phyloP scores from a whole-genome alignment of 2,329 filamentous ascomycete genomes.

The Laburnicola sp. region DNA sequence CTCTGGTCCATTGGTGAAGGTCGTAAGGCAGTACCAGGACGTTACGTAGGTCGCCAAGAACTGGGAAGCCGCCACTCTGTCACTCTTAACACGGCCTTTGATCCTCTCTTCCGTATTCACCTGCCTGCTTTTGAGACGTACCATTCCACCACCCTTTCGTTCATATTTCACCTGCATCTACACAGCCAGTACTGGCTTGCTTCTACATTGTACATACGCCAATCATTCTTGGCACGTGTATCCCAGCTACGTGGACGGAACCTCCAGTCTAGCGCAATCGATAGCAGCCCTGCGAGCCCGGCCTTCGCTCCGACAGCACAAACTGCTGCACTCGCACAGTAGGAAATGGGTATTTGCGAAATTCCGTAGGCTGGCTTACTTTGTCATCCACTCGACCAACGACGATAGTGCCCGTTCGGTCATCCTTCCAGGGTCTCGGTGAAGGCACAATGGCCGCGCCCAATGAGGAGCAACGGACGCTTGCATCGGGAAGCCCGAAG shows the following conservation, averaged over 20 bases:
- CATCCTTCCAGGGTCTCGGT: neutral
- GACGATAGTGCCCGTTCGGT: neutral
- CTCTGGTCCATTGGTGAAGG: slow-evolving; percentile 1
- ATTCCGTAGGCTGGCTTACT: neutral
- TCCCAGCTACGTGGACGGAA: slow-evolving; percentile 5
- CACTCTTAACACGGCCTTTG: neutral
- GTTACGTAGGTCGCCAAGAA: slow-evolving; percentile 8
- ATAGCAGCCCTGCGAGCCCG: slow-evolving; percentile 17
- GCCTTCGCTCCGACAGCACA: slow-evolving; percentile 3
- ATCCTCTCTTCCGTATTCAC: neutral
- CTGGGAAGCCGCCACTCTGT: slow-evolving; percentile 2
- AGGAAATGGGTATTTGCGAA: slow-evolving; percentile 15
- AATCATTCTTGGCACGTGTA: slow-evolving; percentile 40
- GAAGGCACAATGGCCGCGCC: slow-evolving; percentile 22
- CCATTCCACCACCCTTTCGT: slow-evolving; percentile 3
- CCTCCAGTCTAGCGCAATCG: slow-evolving; percentile 18
- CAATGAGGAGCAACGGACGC: slow-evolving; percentile 29
- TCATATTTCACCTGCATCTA: slow-evolving; percentile 12
- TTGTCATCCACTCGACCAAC: neutral
- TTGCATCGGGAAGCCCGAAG: slow-evolving; percentile 24
- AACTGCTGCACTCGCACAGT: slow-evolving; percentile 13
- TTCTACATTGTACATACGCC: slow-evolving; percentile 14
- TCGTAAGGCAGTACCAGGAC: too few relatives aligned
- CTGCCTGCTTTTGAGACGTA: neutral
- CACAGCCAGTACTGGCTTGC: too few relatives aligned